Base-by-base conservation (phyloP, 371 early-diverging fungal genomes). In the Nematocida ironsii region DNA sequence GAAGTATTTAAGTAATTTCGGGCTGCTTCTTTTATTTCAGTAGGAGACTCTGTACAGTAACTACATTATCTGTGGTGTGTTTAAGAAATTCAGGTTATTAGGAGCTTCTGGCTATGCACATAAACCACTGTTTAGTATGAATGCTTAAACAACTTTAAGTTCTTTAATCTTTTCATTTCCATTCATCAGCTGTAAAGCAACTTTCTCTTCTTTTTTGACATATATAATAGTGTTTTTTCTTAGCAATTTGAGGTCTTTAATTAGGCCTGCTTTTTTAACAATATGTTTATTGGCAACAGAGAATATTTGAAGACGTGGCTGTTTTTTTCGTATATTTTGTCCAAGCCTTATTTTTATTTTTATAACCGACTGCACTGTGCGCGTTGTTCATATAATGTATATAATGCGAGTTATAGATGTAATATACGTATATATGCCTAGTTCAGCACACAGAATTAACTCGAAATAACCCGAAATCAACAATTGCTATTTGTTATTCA, bases 191-290 rank as follows among this genome's bases (percentile, higher is more conserved):
- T 50, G 9, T 50, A 50, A 16, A 50, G 16, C 50, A 16, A 50
- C 50, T 50, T 50, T 50, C 50, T 50, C 18, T 40, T 13, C 23
- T n/a, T 57, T 25, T 52, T 69, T 42, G 5, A 33, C 20, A 47
- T 75, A 75, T 7, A 74, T 9, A n/a, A 56, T 25, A 5, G 66
- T 62, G 66, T 74, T 39, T 39, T 62, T 74, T 18, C 74, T 16
- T 4, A 18, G 4, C 11, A 11, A 25, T 42, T 40, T 25, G 4
- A 74, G 7, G 5, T 20, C 23, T 25, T 47, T 27, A 4, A 7
- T 18, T 7, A 9, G 5, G 20, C 13, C 20, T 13, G 7, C 20
- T 13, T 66, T 52, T 11, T 62, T 74, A 5, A 33, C 55, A 11
- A 23, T 4, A 9, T 50, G 50, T 16, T 16, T 50, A 50, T 50